These are phyloP conservation scores for Boletus tylopilopsis DNA, from an alignment of 768 basidiomycete genomes.

Conservation along the genomic window DNA sequence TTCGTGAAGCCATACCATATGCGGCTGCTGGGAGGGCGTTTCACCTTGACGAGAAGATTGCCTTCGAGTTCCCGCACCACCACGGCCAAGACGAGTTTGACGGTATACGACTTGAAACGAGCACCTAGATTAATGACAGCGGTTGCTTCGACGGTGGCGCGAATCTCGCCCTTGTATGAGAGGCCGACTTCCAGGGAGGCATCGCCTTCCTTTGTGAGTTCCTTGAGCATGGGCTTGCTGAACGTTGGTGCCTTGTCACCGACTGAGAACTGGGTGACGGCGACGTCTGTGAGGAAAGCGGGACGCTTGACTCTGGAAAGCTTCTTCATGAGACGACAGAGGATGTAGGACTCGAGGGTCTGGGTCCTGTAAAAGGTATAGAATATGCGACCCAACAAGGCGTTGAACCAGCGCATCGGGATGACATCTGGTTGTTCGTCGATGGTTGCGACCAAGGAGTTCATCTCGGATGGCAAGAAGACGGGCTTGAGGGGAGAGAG, in stretches of 20 bases:
- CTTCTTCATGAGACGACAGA: constrained; percentile 89
- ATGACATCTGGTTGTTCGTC: constrained; percentile 95
- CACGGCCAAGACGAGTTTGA: constrained; percentile 85
- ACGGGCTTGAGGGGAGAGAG: constrained; percentile 58
- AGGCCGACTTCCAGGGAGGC: constrained; percentile 85
- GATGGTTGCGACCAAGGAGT: constrained; percentile 72
- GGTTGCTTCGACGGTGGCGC: constrained; percentile 86
- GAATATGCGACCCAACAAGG: constrained; percentile 87
- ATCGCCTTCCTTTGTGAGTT: constrained; percentile 91
- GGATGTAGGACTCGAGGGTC: constrained; percentile 78
- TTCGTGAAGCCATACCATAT: constrained; percentile 93
- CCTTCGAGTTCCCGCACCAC: constrained; percentile 90
- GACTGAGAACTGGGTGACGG: constrained; percentile 85
- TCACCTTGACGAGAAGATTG: constrained; percentile 83
- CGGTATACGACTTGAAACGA: constrained; percentile 83
- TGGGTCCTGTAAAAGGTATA: constrained; percentile 88
- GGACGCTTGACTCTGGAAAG: constrained; percentile 89
- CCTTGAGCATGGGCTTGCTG: constrained; percentile 97
- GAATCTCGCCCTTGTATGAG: constrained; percentile 80
- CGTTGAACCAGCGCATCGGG: constrained; percentile 97
- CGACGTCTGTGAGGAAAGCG: constrained; percentile 76
- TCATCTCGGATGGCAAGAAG: constrained; percentile 79
- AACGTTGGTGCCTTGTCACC: constrained; percentile 82
- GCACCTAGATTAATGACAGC: constrained; percentile 82
- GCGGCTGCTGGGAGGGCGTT: constrained; percentile 92